A percentile compares a stretch with the other conserved stretches of the same genome.
Conservation (phyloP, 306 rosid species). For the Rosa rugosa region DNA sequence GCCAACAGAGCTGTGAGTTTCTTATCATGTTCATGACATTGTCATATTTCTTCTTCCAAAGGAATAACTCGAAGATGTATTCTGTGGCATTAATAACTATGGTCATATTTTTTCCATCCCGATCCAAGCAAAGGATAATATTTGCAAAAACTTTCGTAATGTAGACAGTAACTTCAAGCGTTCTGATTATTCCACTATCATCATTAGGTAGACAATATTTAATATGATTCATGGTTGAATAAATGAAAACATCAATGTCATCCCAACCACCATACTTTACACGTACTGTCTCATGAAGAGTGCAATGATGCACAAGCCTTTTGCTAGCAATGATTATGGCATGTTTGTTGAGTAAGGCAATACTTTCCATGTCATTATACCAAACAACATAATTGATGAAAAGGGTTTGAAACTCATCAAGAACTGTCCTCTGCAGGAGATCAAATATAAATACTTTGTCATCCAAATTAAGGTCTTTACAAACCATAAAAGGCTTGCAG, state of each 20-base stretch:
- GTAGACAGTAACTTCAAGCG: slow-evolving; percentile 84
- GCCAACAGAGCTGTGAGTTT: slow-evolving; percentile 92
- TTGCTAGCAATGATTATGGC: slow-evolving; percentile 82
- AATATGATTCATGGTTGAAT: slow-evolving; percentile 82
- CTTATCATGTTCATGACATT: slow-evolving; percentile 89
- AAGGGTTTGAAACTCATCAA: slow-evolving; percentile 84
- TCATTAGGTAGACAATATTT: slow-evolving; percentile 92
- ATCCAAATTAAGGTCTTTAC: slow-evolving; percentile 21
- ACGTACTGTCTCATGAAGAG: slow-evolving; percentile 93
- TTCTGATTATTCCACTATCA: slow-evolving; percentile 85
- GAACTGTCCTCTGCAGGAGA: slow-evolving; percentile 69
- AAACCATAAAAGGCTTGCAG: too few relatives aligned
- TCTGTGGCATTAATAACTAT: slow-evolving; percentile 78
- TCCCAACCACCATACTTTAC: slow-evolving; percentile 97
- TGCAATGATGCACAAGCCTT: slow-evolving; percentile 89
- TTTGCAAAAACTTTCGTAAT: slow-evolving; percentile 80
- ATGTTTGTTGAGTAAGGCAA: slow-evolving; percentile 93
- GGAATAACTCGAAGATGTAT: slow-evolving; percentile 77
- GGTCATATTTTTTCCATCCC: slow-evolving; percentile 82
- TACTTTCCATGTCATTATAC: slow-evolving; percentile 84
- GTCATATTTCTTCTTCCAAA: slow-evolving; percentile 72
- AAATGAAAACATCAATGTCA: slow-evolving; percentile 88
- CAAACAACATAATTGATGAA: slow-evolving; percentile 79
- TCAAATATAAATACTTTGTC: slow-evolving; percentile 79
- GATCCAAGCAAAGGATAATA: slow-evolving; percentile 78